Evolutionary conservation across 768 basidiomycete genomes (phyloP), one percentile per base, ranked within the genome.

Genomic region (Mycena maculata): DNA sequence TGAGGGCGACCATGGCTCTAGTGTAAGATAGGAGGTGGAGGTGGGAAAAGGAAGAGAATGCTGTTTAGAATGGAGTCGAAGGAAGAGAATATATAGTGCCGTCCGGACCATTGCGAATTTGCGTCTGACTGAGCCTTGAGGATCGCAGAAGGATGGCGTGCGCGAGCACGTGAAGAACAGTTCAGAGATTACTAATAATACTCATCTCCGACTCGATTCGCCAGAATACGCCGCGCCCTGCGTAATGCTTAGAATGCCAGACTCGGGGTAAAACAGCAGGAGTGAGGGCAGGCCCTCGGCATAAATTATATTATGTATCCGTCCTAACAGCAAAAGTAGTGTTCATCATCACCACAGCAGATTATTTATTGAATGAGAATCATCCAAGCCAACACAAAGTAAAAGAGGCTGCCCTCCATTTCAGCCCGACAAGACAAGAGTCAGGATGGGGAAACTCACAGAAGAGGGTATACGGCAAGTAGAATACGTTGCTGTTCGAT

Each of bases 351-450:
- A 48, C 48, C 41, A 25, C 57, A 58, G 31, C 27, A 30, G 8
- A 27, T 39, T 52, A 57, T 63, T 78, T 78, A 96, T 78, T 95
- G 93, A 70, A 97, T 96, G 73, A 97, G 83, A 71, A 97, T 96
- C 95, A 97, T 97, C 95, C 95, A 97, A 4, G 95, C 94, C 42
- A 98, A 81, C 71, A 97, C 90, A 79, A 96, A 96, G 76, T 96
- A 98, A 78, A 98, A 97, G 33, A 98, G 82, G 47, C 94, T 94
- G 71, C 1, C 47, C 44, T 13, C 39, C 18, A 16, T 25, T 22
- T 63, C 45, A 63, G 47, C 33, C n/a, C 11, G 30, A 20, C 53
- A 52, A 53, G 45, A 47, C 27, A 9, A 44, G 15, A 60, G 22
- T 41, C 31, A 38, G 73, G 60, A 57, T 41, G n/a, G 41, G 42